phyloP scores from a whole-genome alignment of 2,329 filamentous ascomycete species.

The Fusarium drepaniforme region DNA sequence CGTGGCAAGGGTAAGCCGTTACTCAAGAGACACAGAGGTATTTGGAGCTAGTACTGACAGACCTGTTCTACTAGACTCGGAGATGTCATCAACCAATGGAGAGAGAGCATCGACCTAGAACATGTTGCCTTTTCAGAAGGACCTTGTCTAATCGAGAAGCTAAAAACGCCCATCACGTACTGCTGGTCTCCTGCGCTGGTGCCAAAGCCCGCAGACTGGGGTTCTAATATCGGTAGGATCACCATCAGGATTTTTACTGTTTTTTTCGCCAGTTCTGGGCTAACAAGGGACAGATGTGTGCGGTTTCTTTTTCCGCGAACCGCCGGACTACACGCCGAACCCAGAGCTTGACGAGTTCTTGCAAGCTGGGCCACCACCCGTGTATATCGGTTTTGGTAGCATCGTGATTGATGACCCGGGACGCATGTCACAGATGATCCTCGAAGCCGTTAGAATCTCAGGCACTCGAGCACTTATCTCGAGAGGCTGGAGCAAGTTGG shows the following conservation, averaged over 20 bases:
- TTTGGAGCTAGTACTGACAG: not conserved
- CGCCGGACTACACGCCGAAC: conserved; percentile 66
- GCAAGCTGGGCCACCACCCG: conserved; percentile 65
- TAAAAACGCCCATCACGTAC: conserved; percentile 80
- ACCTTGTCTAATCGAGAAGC: conserved; percentile 74
- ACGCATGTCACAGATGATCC: conserved; percentile 73
- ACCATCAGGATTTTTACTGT: not conserved
- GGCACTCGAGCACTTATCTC: conserved; percentile 77
- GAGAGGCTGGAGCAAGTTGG: conserved; percentile 79
- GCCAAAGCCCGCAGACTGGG: conserved; percentile 75
- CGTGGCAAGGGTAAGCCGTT: conserved; percentile 73
- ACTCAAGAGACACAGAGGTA: not conserved
- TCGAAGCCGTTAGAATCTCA: conserved; percentile 71
- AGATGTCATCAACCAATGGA: conserved; percentile 26
- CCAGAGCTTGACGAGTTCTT: conserved; percentile 68
- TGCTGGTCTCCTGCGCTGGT: conserved; percentile 80
- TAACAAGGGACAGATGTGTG: conserved; percentile 55
- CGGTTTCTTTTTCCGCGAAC: conserved; percentile 75
- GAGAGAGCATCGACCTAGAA: not conserved
- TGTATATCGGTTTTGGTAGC: conserved; percentile 81
- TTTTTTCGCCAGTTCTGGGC: not conserved
- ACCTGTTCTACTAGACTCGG: conserved; percentile 5
- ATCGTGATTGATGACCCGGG: conserved; percentile 80
- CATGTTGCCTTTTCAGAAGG: conserved; percentile 60
- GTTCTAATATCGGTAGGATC: conserved; percentile 59